Evolutionary conservation across 2,329 filamentous ascomycete species (phyloP), one percentile per base, ranked within the genome.

Genomic region (Diaporthe nobilis): DNA sequence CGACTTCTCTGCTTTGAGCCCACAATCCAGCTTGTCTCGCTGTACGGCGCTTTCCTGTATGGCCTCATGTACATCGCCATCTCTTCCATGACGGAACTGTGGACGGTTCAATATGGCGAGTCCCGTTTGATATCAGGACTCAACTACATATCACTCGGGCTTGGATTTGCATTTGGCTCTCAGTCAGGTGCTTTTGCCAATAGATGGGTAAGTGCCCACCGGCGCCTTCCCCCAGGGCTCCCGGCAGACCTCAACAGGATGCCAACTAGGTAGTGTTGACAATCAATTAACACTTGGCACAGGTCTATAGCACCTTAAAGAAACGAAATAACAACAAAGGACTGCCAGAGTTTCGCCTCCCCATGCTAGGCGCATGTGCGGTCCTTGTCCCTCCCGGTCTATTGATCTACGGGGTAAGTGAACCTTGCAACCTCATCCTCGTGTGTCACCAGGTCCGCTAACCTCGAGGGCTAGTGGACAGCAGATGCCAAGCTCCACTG

Each of bases 41-140:
- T 70, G 1, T 70, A 70, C 34, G 49, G 49, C 9, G 65, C 65
- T 4, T 70, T 70, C n/a, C 13, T 70, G 4, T 70, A 70, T 22
- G 65, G 65, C 17, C 65, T 70, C n/a, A 70, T 70, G 65, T 70
- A 70, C 9, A 42, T 70, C n/a, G 49, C 65, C 34, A 70, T 70
- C n/a, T 70, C 65, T 4, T 70, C 65, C 34, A 70, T 70, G 47
- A 70, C 65, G 28, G 65, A 70, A 4, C n/a, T 70, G 7, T 70
- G 65, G 65, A 55, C 34, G 2, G 8, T 22, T 2, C 37, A 22
- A 13, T 70, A 70, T 2, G 65, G 49, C 17, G 65, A 70, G 4
- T 22, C 65, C 0, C 65, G 65, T 8, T 3, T 55, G 4, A 28
- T 55, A 9, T 70, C 65, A 31, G 49, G 65, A 1, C 65, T 70